Evolutionary conservation across 2,329 filamentous ascomycete species (phyloP).

Genomic region (Fragosphaeria purpurea): DNA sequence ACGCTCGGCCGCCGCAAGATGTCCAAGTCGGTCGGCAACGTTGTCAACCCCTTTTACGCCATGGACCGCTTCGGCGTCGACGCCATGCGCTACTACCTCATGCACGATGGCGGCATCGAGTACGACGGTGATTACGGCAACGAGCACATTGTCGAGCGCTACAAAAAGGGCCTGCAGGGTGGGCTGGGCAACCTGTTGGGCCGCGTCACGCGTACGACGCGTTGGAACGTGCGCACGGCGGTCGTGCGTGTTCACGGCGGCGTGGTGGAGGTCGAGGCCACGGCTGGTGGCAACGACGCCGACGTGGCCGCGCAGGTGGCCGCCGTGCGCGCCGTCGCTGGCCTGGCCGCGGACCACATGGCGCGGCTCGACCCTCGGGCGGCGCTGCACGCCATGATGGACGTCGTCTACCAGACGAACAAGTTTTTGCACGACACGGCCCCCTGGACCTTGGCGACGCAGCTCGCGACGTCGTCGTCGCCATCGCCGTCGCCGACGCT

Average conservation of each 20-base stretch:
- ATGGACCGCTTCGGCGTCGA: slow-evolving; percentile 83
- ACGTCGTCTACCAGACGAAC: slow-evolving; percentile 56
- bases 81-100: slow-evolving; percentile 79
- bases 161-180: slow-evolving; percentile 68
- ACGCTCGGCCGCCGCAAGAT: slow-evolving; percentile 87
- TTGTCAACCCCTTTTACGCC: slow-evolving; percentile 88
- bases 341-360: slow-evolving; percentile 46
- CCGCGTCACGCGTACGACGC: slow-evolving; percentile 57
- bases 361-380: slow-evolving; percentile 49
- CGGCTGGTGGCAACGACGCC: slow-evolving; percentile 14
- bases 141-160: slow-evolving; percentile 58
- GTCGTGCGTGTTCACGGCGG: slow-evolving; percentile 28
- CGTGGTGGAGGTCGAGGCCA: slow-evolving; percentile 8
- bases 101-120: slow-evolving; percentile 65
- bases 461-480: slow-evolving; percentile 42
- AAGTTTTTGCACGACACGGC: slow-evolving; percentile 51
- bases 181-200: slow-evolving; percentile 73
- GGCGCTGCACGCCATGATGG: slow-evolving; percentile 57
- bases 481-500: background rate
- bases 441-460: slow-evolving; percentile 57
- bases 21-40: slow-evolving; percentile 92
- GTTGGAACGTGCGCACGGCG: slow-evolving; percentile 56
- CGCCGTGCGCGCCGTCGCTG: slow-evolving; percentile 20
- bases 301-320: slow-evolving; percentile 1
- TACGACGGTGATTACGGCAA: slow-evolving; percentile 85